phyloP scores from a whole-genome alignment of 1,284 basidiomycete species.

The Meira miltonrushii region DNA sequence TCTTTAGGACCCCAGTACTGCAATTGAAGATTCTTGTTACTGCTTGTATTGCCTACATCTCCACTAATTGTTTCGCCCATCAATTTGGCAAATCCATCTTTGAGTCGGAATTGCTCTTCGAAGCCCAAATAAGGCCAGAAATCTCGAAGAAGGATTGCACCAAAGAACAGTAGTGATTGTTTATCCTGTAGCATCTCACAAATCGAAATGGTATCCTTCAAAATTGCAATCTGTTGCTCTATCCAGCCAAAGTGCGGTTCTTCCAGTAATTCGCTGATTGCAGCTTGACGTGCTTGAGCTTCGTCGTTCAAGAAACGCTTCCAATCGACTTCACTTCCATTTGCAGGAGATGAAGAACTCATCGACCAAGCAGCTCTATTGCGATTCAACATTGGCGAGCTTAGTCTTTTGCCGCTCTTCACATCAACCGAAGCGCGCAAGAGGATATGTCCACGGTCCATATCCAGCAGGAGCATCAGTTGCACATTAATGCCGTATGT shows the following conservation, averaged over 20 bases:
- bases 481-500: conserved; percentile 47
- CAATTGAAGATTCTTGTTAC: conserved; percentile 11
- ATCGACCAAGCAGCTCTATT: conserved; percentile 4
- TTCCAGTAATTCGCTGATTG: not conserved
- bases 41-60: too few species aligned
- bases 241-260: conserved; percentile 73
- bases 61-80: not conserved
- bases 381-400: conserved; percentile 9
- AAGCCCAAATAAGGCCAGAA: conserved; percentile 23
- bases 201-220: conserved; percentile 82
- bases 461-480: conserved; percentile 27
- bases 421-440: conserved; percentile 19
- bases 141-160: conserved; percentile 25
- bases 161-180: conserved; percentile 45
- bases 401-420: not conserved
- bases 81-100: not conserved
- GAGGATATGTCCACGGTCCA: conserved; percentile 39
- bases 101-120: conserved; percentile 25
- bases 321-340: not conserved
- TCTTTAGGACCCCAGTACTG: conserved; percentile 55
- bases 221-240: conserved; percentile 80
- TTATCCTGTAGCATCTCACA: conserved; percentile 83
- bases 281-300: not conserved
- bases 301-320: conserved; percentile 18
- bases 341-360: not conserved